These are phyloP conservation scores for Rauvolfia tetraphylla DNA, from an alignment of 257 asterid genomes.

Conservation along the genomic window DNA sequence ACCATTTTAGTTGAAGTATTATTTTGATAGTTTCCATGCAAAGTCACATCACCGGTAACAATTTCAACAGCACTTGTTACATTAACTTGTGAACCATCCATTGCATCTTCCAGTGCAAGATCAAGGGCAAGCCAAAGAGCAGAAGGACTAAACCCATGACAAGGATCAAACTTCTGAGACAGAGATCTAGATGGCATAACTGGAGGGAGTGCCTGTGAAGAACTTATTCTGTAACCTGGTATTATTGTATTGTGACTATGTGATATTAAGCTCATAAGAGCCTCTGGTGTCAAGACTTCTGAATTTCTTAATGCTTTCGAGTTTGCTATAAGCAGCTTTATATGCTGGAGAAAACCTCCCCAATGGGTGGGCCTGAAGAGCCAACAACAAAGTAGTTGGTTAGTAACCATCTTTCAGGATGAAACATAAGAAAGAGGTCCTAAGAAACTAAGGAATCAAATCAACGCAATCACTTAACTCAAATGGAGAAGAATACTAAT, in stretches of 20 bases:
- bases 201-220: conserved; percentile 39
- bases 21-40: background rate
- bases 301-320: conserved; percentile 64
- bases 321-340: conserved; percentile 59
- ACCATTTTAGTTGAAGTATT: background rate
- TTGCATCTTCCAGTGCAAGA: conserved; percentile 86
- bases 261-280: conserved; percentile 48
- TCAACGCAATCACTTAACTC: background rate
- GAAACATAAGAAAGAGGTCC: background rate
- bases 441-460: background rate
- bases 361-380: conserved; percentile 61
- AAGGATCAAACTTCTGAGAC: conserved; percentile 55
- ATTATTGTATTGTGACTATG: conserved; percentile 30
- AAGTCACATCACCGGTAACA: conserved; percentile 60
- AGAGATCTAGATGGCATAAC: conserved; percentile 48
- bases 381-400: conserved; percentile 6
- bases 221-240: conserved; percentile 35
- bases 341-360: conserved; percentile 55
- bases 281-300: conserved; percentile 35
- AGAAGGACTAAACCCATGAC: conserved; percentile 67
- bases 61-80: conserved; percentile 89
- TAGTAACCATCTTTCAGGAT: background rate
- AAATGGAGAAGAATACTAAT: background rate
- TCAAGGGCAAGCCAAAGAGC: conserved; percentile 95
- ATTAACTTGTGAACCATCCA: conserved; percentile 86